These are phyloP conservation scores for Pichia occidentalis DNA, from an alignment of 805 yeast species.

Conservation along the genomic window DNA sequence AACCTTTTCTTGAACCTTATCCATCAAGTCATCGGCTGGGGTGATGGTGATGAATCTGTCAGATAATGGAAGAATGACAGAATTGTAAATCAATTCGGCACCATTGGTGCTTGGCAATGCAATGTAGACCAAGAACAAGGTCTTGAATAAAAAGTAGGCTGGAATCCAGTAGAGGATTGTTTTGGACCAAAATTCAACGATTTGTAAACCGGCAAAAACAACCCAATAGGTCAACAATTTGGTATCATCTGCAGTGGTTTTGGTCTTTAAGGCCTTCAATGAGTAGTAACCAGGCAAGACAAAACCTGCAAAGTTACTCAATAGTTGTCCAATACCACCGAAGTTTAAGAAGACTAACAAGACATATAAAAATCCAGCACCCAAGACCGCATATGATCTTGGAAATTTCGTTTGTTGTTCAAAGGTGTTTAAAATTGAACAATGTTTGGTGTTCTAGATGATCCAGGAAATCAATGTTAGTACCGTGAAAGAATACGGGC, in stretches of 20 bases:
- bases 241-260: conserved; percentile 68
- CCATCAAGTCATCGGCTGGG: conserved; percentile 34
- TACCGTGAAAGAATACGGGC: background rate
- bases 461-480: background rate
- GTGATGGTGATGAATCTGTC: conserved; percentile 32
- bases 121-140: conserved; percentile 77
- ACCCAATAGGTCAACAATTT: conserved; percentile 95
- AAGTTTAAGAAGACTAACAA: conserved; percentile 78
- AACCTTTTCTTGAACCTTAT: conserved; percentile 43
- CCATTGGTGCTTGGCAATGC: conserved; percentile 87
- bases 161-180: conserved; percentile 94
- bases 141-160: conserved; percentile 91
- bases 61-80: conserved; percentile 61
- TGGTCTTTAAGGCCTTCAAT: conserved; percentile 72
- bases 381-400: conserved; percentile 78
- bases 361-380: conserved; percentile 58
- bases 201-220: conserved; percentile 87
- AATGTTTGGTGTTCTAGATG: conserved; percentile 22
- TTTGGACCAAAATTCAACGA: conserved; percentile 92
- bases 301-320: conserved; percentile 89
- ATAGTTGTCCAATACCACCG: conserved; percentile 92
- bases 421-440: conserved; percentile 32
- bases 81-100: conserved; percentile 63
- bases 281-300: conserved; percentile 88
- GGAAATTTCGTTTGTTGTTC: conserved; percentile 51